These are phyloP conservation scores for Polyplosphaeria fusca DNA, from an alignment of 495 filamentous ascomycete genomes.

Conservation along the genomic window DNA sequence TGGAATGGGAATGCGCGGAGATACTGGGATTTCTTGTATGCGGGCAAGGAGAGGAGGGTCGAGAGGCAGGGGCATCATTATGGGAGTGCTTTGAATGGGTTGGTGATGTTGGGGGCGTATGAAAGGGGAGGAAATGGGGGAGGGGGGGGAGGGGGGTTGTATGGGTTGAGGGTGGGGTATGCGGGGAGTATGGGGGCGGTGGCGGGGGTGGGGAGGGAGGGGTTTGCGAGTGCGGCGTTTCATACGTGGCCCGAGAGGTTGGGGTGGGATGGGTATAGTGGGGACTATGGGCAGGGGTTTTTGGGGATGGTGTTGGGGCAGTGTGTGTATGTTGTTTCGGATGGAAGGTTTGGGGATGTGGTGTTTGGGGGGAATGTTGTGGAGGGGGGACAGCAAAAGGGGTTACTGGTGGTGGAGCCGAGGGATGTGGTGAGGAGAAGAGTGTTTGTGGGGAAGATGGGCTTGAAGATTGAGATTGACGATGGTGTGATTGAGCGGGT, in stretches of 20 bases:
- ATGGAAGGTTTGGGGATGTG: slow-evolving; percentile 43
- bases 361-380: slow-evolving; percentile 46
- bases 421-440: slow-evolving; percentile 44
- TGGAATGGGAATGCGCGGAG: slow-evolving; percentile 54
- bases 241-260: slow-evolving; percentile 53
- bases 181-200: slow-evolving; percentile 49
- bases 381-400: neutral
- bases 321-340: slow-evolving; percentile 45
- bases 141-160: slow-evolving; percentile 42
- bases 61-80: slow-evolving; percentile 58
- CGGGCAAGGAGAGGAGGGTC: slow-evolving; percentile 49
- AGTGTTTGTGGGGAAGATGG: slow-evolving; percentile 41
- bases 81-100: slow-evolving; percentile 52
- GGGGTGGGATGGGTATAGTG: slow-evolving; percentile 51
- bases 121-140: slow-evolving; percentile 43
- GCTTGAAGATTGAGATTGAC: slow-evolving; percentile 42
- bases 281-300: slow-evolving; percentile 54
- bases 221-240: slow-evolving; percentile 51
- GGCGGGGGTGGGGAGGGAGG: slow-evolving; percentile 50
- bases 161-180: slow-evolving; percentile 42
- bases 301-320: slow-evolving; percentile 47
- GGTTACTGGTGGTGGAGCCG: slow-evolving; percentile 38
- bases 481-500: slow-evolving; percentile 43
- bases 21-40: slow-evolving; percentile 54
- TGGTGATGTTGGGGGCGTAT: slow-evolving; percentile 49